A percentile compares a stretch with the other conserved stretches of the same genome.
phyloP scores from a whole-genome alignment of 2,329 filamentous ascomycete species.

The Plectosphaerella cucumerina region DNA sequence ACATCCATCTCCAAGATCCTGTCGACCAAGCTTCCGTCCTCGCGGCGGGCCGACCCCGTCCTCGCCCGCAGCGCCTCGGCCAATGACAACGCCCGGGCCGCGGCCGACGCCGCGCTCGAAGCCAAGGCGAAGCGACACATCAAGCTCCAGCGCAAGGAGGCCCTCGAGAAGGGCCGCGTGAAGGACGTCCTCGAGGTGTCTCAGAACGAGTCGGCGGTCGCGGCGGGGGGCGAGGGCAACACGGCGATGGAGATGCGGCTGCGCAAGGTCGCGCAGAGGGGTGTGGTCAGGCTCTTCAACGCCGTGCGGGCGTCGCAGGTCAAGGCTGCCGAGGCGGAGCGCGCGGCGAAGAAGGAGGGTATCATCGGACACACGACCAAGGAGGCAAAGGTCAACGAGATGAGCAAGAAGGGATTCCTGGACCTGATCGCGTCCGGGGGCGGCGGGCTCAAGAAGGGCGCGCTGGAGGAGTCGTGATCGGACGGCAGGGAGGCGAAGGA shows the following conservation, averaged over 20 bases:
- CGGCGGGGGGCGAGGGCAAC: conserved; percentile 30
- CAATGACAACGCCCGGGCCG: conserved; percentile 65
- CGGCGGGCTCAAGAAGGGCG: conserved; percentile 54
- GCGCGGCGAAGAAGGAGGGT: conserved; percentile 63
- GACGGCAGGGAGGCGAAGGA: background rate
- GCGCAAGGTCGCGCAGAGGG: conserved; percentile 83
- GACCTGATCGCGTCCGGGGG: conserved; percentile 75
- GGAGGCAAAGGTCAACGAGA: conserved; percentile 87
- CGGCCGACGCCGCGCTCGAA: conserved; percentile 75
- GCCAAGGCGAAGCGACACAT: conserved; percentile 75
- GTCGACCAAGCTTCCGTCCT: conserved; percentile 77
- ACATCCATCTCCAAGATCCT: conserved; percentile 93
- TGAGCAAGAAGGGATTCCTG: conserved; percentile 95
- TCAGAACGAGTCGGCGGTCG: conserved; percentile 47
- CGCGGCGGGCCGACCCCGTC: conserved; percentile 85
- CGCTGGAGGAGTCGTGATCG: conserved; percentile 53
- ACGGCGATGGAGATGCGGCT: conserved; percentile 74
- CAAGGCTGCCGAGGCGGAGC: conserved; percentile 74
- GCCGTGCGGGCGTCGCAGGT: conserved; percentile 91
- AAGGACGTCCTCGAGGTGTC: conserved; percentile 75
- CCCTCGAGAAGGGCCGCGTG: conserved; percentile 81
- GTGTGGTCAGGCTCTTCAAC: conserved; percentile 96
- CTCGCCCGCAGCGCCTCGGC: conserved; percentile 77
- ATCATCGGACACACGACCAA: conserved; percentile 75
- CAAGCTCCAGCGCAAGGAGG: conserved; percentile 73